A percentile compares a stretch with the other conserved stretches of the same genome.
phyloP scores from a whole-genome alignment of 2,329 filamentous ascomycete genomes.

The Hypoxylon rubiginosum region DNA sequence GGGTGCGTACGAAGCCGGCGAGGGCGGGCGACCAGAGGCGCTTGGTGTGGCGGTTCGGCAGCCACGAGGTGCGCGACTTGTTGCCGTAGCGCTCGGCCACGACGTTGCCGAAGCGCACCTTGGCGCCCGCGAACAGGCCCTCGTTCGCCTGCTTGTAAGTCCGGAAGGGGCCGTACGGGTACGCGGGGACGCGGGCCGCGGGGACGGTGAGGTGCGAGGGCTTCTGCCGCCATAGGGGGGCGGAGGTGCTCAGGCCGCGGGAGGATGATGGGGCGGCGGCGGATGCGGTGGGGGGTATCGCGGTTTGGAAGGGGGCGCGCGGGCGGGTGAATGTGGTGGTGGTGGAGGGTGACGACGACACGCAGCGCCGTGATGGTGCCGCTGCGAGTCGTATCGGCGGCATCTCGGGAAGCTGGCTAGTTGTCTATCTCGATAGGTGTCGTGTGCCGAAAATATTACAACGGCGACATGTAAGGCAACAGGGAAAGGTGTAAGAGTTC shows the following conservation, averaged over 20 bases:
- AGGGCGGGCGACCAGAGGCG: constrained; percentile 75
- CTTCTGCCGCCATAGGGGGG: constrained; percentile 42
- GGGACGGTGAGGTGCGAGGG: constrained; percentile 58
- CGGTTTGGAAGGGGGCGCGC: constrained; percentile 1
- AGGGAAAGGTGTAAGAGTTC: neutral
- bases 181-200: constrained; percentile 65
- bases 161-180: constrained; percentile 78
- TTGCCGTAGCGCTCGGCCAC: constrained; percentile 75
- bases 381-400: constrained; percentile 30
- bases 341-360: constrained; percentile 11
- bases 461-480: neutral
- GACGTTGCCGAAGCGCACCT: constrained; percentile 84
- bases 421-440: neutral
- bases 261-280: too few relatives aligned
- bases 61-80: constrained; percentile 80
- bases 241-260: constrained; percentile 47
- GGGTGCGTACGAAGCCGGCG: constrained; percentile 73
- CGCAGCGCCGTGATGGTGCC: constrained; percentile 17
- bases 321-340: constrained; percentile 9
- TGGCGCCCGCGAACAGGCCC: constrained; percentile 77
- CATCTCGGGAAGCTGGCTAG: constrained; percentile 23
- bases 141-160: constrained; percentile 85
- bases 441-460: neutral
- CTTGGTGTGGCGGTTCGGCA: constrained; percentile 79
- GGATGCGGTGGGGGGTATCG: too few relatives aligned